Conservation (phyloP, 805 yeast species). For the Clavispora asparagi region DNA sequence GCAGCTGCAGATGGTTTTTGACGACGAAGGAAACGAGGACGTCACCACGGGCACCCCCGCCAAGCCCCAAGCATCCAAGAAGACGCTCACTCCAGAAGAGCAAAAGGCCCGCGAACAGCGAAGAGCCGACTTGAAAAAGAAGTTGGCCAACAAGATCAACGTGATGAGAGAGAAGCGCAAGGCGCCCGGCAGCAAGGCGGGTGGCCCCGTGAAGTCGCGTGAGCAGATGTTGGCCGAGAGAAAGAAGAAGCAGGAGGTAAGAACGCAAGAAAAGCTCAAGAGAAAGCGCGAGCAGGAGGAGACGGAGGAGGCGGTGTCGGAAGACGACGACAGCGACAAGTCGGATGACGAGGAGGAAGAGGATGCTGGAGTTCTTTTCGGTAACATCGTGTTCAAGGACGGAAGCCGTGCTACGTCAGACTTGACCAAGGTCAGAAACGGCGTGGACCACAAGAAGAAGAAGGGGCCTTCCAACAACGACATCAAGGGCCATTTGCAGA, state of each 20-base stretch:
- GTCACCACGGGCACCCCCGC: conserved; percentile 8
- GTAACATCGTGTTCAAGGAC: conserved; percentile 76
- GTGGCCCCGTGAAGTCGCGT: conserved; percentile 81
- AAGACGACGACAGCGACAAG: conserved; percentile 26
- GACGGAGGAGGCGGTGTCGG: conserved; percentile 37
- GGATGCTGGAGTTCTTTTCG: conserved; percentile 54
- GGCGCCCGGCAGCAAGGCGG: conserved; percentile 80
- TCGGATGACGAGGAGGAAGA: conserved; percentile 25
- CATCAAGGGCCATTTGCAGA: conserved; percentile 71
- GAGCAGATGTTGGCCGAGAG: conserved; percentile 74
- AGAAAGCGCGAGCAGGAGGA: conserved; percentile 35
- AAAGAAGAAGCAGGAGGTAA: conserved; percentile 40
- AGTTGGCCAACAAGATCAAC: conserved; percentile 68
- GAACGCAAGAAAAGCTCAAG: conserved; percentile 40
- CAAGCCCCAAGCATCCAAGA: conserved; percentile 13
- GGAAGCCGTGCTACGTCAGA: conserved; percentile 79
- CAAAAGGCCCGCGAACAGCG: conserved; percentile 47
- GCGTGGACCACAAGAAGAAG: conserved; percentile 45
- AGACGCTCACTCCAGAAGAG: conserved; percentile 41
- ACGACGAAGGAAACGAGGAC: conserved; percentile 64
- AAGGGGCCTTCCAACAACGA: conserved; percentile 88
- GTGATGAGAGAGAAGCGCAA: conserved; percentile 73
- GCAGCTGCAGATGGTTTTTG: conserved; percentile 47
- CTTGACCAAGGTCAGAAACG: conserved; percentile 46
- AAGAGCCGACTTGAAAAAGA: conserved; percentile 67